phyloP scores from a whole-genome alignment of 257 asterid genomes.

The Solanum neorickii region DNA sequence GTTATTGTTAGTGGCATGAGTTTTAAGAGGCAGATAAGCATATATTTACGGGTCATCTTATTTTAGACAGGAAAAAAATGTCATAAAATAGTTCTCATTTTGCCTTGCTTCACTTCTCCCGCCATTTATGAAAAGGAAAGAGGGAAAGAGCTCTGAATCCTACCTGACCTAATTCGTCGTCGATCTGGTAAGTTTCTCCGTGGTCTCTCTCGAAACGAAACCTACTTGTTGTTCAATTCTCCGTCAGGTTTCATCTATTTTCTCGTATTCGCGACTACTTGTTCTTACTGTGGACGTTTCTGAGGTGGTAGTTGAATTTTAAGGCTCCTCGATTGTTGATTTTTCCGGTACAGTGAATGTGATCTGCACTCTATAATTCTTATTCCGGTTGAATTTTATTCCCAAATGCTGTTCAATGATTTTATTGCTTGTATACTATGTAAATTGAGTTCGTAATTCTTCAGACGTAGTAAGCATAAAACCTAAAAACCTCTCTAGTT shows the following conservation, averaged over 20 bases:
- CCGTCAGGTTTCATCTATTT: neutral
- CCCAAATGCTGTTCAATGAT: neutral
- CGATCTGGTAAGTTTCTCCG: neutral
- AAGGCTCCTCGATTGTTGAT: neutral
- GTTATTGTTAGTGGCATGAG: neutral
- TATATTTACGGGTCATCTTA: neutral
- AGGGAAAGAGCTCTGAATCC: neutral
- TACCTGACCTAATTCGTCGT: neutral
- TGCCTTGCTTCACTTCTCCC: neutral
- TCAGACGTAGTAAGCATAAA: neutral
- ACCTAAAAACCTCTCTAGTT: neutral
- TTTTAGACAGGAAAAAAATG: neutral
- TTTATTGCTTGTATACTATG: neutral
- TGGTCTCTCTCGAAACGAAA: neutral
- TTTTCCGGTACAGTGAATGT: neutral
- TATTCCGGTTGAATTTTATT: neutral
- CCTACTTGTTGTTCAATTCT: neutral
- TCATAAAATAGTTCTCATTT: neutral
- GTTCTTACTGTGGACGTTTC: neutral
- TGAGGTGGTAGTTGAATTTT: neutral
- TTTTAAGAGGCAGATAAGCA: neutral
- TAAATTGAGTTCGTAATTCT: neutral
- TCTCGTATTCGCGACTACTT: neutral
- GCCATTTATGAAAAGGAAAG: conserved; percentile 7
- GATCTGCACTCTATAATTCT: neutral